Evolutionary conservation across 2,329 filamentous ascomycete genomes (phyloP).

Genomic region (Colletotrichum musae): DNA sequence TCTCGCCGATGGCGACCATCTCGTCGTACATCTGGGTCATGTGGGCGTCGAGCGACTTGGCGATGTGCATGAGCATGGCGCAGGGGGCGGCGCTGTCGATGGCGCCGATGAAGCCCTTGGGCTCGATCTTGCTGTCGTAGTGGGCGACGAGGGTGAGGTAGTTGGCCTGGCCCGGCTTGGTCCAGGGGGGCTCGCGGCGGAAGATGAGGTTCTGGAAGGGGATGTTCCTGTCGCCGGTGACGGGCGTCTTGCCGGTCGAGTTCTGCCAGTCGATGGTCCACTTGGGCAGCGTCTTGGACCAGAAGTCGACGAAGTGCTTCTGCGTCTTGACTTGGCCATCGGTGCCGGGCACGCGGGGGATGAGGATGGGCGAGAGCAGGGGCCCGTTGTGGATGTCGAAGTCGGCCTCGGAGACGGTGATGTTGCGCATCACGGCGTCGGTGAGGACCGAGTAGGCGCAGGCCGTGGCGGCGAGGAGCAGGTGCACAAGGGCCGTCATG

Average conservation of each 20-base stretch:
- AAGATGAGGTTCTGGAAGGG: slow-evolving; percentile 86
- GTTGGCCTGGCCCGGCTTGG: slow-evolving; percentile 77
- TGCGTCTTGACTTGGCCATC: slow-evolving; percentile 76
- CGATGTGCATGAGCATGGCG: slow-evolving; percentile 86
- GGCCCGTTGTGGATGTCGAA: slow-evolving; percentile 78
- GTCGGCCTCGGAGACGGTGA: slow-evolving; percentile 75
- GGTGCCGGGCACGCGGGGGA: slow-evolving; percentile 82
- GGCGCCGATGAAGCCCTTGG: slow-evolving; percentile 84
- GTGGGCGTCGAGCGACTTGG: slow-evolving; percentile 78
- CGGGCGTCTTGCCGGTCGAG: slow-evolving; percentile 79
- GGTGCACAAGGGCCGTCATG: slow-evolving; percentile 35
- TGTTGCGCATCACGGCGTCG: slow-evolving; percentile 73
- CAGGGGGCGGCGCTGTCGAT: slow-evolving; percentile 89
- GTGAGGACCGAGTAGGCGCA: slow-evolving; percentile 65
- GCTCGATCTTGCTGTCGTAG: slow-evolving; percentile 83
- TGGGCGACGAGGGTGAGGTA: slow-evolving; percentile 85
- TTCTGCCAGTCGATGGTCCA: slow-evolving; percentile 84
- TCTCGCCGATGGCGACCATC: slow-evolving; percentile 71
- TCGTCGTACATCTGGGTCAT: slow-evolving; percentile 81
- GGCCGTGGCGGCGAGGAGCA: slow-evolving; percentile 46
- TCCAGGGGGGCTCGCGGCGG: slow-evolving; percentile 84
- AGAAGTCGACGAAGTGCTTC: slow-evolving; percentile 81
- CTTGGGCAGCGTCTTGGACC: slow-evolving; percentile 74
- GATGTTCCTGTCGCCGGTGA: slow-evolving; percentile 72
- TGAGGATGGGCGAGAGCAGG: slow-evolving; percentile 82